Evolutionary conservation across 2,329 filamentous ascomycete species (phyloP), one percentile per base, ranked within the genome.

Genomic region (Aplosporella prunicola): DNA sequence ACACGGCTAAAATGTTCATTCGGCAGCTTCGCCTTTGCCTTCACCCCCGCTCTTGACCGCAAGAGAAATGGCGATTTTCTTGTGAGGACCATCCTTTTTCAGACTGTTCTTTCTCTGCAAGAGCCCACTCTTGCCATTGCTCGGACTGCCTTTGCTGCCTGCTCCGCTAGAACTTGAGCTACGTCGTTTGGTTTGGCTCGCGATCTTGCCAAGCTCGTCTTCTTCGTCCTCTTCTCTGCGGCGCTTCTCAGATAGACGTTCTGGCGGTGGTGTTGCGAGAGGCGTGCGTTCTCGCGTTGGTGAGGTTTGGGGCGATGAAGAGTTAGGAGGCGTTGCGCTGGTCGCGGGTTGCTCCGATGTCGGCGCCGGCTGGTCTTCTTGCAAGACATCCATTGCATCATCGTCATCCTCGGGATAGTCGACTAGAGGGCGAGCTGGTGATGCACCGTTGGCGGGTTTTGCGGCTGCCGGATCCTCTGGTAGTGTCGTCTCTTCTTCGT

Each of bases 341-440:
- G 16, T 38, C 29, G 10, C 17, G 14, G 7, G 29, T 31, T 3
- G 35, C 27, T 16, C 22, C 26, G 13, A 22, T 16, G 20, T 38
- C 24, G 28, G 14, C 20, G 14, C 23, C 14, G 9, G 27, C 8
- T 8, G 22, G 8, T 34, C 39, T 23, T 41, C 39, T 15, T 80
- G 1, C 52, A 84, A 34, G 51, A 66, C 60, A 11, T 65, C 62
- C 38, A 40, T 35, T 3, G 38, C 64, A 8, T 73, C 76, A n/a
- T 91, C 85, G 42, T 95, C 89, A 48, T 95, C 88, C 24, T 93
- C 93, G 0, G 80, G 77, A 55, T 98, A 98, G 56, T 94, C 85
- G 22, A 98, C 91, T 15, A 96, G 66, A 2, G 82, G 82, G 34
- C 73, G 61, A 7, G 73, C 60, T 1, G 78, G 68, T 14, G 76